Evolutionary conservation across 768 basidiomycete species (phyloP), one percentile per base, ranked within the genome.

Genomic region (Pleurotus djamor): DNA sequence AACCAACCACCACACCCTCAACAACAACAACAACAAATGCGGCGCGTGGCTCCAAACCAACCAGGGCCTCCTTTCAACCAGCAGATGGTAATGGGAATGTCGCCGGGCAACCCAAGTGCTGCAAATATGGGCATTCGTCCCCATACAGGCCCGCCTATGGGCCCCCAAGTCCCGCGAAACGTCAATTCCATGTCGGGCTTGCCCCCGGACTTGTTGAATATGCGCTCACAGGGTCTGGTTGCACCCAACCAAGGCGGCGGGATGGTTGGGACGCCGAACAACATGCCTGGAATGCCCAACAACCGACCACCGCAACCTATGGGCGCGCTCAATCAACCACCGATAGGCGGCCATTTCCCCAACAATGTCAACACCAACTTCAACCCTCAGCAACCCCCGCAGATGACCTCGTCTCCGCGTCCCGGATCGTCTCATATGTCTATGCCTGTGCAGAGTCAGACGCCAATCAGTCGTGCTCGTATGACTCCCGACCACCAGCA

Each of bases 231-330:
- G 52, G 68, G 56, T 47, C 64, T 32, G n/a, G 38, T 41, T 14
- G 14, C 54, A 16, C 37, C 37, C 12, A 56, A 56, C 28, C 54
- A 41, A 38, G 38, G n/a, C 17, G 41, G 41, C 21, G 54, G 54
- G 2, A 56, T 56, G 36, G 54, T 12, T 13, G 52, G 38, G 8
- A 38, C 52, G 65, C 66, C 32, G 74, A 74, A 65, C 70, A 56
- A 56, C 16, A 56, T 56, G 54, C 10, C 74, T 13, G 74, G 72
- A 8, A 75, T 81, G 65, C 74, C 77, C 41, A 78, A 76, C 16
- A 48, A 9, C 79, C 85, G 48, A 66, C 81, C 33, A 76, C 84
- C 5, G 69, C 78, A 76, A 64, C 71, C 84, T 44, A 84, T 88
- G 81, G 76, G 72, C 60, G 74, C 74, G 59, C 67, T 82, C 10